phyloP scores from a whole-genome alignment of 176 grass and related monocot genomes.

The Juncus inflexus region DNA sequence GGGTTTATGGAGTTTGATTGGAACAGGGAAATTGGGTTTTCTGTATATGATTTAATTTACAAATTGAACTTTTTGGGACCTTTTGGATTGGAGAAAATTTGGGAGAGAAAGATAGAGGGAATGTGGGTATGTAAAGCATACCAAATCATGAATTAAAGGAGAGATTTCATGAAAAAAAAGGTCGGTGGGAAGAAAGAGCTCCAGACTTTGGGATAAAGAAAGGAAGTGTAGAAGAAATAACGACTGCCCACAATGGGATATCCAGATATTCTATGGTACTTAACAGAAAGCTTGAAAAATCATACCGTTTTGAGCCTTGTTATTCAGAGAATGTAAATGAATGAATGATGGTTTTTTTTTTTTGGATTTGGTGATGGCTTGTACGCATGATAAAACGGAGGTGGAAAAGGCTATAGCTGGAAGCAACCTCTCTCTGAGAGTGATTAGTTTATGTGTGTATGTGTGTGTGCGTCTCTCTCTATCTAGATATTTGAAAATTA shows the following conservation, averaged over 20 bases:
- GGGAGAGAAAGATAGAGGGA: background rate
- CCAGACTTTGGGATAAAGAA: slow-evolving; percentile 26
- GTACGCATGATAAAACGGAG: slow-evolving; percentile 67
- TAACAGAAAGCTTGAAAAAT: slow-evolving; percentile 4
- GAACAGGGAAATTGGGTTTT: slow-evolving; percentile 7
- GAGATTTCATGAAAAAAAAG: slow-evolving; percentile 18
- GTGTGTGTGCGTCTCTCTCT: slow-evolving; percentile 16
- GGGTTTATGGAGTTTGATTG: slow-evolving; percentile 7
- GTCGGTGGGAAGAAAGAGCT: background rate
- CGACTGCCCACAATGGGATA: background rate
- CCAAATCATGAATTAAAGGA: slow-evolving; percentile 29
- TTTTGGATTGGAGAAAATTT: slow-evolving; percentile 10
- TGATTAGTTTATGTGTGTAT: background rate
- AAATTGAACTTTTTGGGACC: background rate
- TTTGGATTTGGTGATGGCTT: slow-evolving; percentile 49
- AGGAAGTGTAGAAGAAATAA: slow-evolving; percentile 23
- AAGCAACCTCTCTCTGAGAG: slow-evolving; percentile 47
- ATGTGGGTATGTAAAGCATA: slow-evolving; percentile 13
- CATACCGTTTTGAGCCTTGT: background rate
- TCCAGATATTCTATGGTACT: background rate
- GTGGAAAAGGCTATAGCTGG: slow-evolving; percentile 40
- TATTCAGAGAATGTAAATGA: background rate
- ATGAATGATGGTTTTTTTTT: background rate
- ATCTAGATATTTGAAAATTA: slow-evolving; percentile 21
- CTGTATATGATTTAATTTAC: background rate